Conservation (phyloP, 1,139 yeast species). For the Taphrina pruni region DNA sequence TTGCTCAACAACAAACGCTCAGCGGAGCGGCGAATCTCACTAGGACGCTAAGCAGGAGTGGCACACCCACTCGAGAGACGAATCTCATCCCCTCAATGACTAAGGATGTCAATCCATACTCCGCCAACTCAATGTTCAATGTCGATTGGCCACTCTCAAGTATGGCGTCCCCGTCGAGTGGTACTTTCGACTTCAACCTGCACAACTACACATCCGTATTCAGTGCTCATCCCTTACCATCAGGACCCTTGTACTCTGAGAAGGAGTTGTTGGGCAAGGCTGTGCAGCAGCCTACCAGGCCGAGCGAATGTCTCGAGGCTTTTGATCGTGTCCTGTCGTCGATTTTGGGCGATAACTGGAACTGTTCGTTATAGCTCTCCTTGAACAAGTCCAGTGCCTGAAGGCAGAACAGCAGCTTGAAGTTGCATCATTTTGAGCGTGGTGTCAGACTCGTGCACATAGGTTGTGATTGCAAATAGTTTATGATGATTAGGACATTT, state of each 20-base stretch:
- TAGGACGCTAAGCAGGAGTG: constrained; percentile 10
- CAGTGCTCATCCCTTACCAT: constrained; percentile 8
- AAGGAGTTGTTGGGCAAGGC: constrained; percentile 23
- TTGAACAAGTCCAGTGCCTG: not conserved
- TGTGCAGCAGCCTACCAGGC: not conserved
- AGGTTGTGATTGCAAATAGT: not conserved
- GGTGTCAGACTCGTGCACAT: not conserved
- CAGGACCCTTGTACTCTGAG: constrained; percentile 10
- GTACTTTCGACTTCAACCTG: constrained; percentile 34
- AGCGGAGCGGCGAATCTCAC: not conserved
- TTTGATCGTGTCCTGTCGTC: constrained; percentile 23
- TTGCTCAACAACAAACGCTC: constrained; percentile 13
- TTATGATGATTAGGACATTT: not conserved
- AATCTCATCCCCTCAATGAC: constrained; percentile 12
- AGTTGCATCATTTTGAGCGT: too few relatives aligned
- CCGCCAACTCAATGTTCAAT: constrained; percentile 19
- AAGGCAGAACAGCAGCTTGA: not conserved
- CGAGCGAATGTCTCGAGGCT: constrained; percentile 20
- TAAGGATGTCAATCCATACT: constrained; percentile 36
- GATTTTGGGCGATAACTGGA: constrained; percentile 23
- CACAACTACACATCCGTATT: constrained; percentile 30
- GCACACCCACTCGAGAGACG: constrained; percentile 26
- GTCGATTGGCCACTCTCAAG: constrained; percentile 37
- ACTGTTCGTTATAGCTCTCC: not conserved
- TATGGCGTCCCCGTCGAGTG: constrained; percentile 28